Percentiles rank a stretch among this genome's conserved stretches.
phyloP scores from a whole-genome alignment of 192 early-diverging fungal genomes.

The Coemansia sp. region DNA sequence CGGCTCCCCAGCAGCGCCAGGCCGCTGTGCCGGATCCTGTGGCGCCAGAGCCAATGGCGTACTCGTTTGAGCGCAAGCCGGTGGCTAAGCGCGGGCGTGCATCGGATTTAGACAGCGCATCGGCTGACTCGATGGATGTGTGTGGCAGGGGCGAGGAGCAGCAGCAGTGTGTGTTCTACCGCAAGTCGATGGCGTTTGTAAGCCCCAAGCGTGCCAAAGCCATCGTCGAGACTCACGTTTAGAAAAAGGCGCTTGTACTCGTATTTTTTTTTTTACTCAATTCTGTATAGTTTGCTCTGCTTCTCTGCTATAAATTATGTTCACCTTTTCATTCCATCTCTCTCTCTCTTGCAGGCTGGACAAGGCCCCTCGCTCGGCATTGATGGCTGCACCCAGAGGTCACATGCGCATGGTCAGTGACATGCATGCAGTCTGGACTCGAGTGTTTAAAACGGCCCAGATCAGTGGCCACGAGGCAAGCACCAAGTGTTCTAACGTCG shows the following conservation, averaged over 20 bases:
- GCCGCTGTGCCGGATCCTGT: background rate
- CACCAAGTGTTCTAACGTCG: background rate
- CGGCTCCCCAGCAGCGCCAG: slow-evolving; percentile 6
- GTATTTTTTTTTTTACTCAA: background rate
- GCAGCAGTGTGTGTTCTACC: slow-evolving; percentile 44
- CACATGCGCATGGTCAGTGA: slow-evolving; percentile 1
- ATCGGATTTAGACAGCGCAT: slow-evolving; percentile 1
- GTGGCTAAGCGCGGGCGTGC: slow-evolving; percentile 43
- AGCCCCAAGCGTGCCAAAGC: slow-evolving; percentile 42
- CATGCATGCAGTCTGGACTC: slow-evolving; percentile 1
- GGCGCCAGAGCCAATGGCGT: background rate
- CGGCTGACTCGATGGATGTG: background rate
- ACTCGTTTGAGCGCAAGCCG: slow-evolving; percentile 20
- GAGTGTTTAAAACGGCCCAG: background rate
- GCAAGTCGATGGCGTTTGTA: slow-evolving; percentile 30
- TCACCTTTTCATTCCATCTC: background rate
- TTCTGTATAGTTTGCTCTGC: background rate
- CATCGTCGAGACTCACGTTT: slow-evolving; percentile 29
- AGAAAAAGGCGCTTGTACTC: background rate
- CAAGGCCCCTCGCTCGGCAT: background rate
- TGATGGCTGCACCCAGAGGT: background rate
- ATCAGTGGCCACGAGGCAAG: background rate
- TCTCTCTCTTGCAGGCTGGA: background rate
- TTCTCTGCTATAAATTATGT: background rate
- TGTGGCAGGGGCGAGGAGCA: slow-evolving; percentile 11